Evolutionary conservation across 1,284 basidiomycete species (phyloP), one percentile per base, ranked within the genome.

Genomic region (Cystobasidiaceae sp.): DNA sequence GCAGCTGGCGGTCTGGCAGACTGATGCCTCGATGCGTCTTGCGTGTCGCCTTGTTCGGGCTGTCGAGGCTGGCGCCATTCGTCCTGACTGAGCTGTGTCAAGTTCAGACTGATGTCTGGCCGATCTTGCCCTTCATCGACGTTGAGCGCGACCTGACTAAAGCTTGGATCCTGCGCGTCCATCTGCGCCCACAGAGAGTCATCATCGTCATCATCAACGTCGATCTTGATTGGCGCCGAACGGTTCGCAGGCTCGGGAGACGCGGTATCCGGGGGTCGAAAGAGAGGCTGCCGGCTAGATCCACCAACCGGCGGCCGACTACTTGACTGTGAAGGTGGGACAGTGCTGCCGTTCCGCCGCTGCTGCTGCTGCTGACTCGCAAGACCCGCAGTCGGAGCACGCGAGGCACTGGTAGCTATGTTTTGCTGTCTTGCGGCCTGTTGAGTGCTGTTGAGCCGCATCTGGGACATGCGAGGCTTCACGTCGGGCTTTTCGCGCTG

Each of bases 401-500:
- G n/a, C n/a, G n/a, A n/a, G n/a, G n/a, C n/a, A n/a, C n/a, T n/a
- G n/a, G n/a, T n/a, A n/a, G n/a, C n/a, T n/a, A n/a, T n/a, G n/a
- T n/a, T n/a, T n/a, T n/a, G n/a, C n/a, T n/a, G n/a, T n/a, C n/a
- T n/a, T n/a, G n/a, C n/a, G n/a, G n/a, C n/a, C n/a, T n/a, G n/a
- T n/a, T n/a, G n/a, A n/a, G n/a, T n/a, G 9, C 9, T 19, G 11
- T 15, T 23, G 17, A 64, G 32, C 43, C 48, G 34, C 23, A 28
- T 49, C 25, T 64, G 61, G 13, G 52, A 28, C 43, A 64, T 34
- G 28, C 61, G 51, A 46, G 61, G 61, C 25, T 64, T 64, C n/a
- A 64, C 61, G 32, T 64, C 61, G 30, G 46, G 46, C n/a, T 61
- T 51, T 27, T 64, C 61, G 7, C 52, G 61, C 43, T 55, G 61